Evolutionary conservation across 2,329 filamentous ascomycete genomes (phyloP), one percentile per base, ranked within the genome.

Genomic region (Neofusicoccum sp.): DNA sequence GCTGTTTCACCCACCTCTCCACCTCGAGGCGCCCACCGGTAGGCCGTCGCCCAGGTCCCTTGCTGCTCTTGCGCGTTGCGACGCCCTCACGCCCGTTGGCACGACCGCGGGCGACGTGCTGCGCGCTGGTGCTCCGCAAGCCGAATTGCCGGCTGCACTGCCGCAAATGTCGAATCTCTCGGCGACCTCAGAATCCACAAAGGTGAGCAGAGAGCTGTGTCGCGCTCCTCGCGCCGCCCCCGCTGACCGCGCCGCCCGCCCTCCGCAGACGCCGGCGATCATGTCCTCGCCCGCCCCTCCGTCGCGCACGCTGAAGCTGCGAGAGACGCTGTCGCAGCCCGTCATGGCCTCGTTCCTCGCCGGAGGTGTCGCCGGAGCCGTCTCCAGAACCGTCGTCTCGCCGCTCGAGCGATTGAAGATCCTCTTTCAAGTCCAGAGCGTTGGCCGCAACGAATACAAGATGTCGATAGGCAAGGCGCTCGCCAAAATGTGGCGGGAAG

Each of bases 321-420:
- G 66, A 29, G 67, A 67, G 41, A 75, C 71, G 64, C 65, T 97
- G 66, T 89, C 93, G 8, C 90, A 96, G 67, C 93, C 94, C 3
- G 89, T 97, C 43, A 80, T 93, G 37, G 94, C 95, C 45, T 93
- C 95, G 37, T 99, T 99, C 73, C 90, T 96, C 71, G 95, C 92
- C 34, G 95, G 95, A 66, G 95, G 95, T 68, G 88, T 97, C 28
- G 95, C 95, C 14, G 95, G 95, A 64, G 95, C 95, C 47, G 94
- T 99, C n/a, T 98, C 95, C 36, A 87, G 95, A 74, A 99, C 95
- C 29, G 94, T 98, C 52, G 95, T 99, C 4, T 98, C 94, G 14
- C 95, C 95, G 3, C 87, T 99, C 41, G 95, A 99, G 79, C 88
- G 95, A 67, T 84, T 99, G 64, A 98, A 99, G 81, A 99, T 99